Conservation (phyloP, 768 basidiomycete species). For the Boletus insuetus region DNA sequence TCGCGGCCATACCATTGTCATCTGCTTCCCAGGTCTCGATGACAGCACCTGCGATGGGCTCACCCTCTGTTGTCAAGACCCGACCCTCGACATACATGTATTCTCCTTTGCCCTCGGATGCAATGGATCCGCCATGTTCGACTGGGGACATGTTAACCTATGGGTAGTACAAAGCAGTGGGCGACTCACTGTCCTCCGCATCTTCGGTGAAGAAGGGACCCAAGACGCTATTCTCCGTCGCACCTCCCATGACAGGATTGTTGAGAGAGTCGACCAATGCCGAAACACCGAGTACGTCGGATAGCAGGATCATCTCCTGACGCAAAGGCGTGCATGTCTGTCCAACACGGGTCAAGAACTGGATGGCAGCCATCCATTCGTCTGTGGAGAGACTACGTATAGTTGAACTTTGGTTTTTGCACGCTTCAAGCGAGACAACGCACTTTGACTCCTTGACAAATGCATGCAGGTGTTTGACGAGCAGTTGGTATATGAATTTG, state of each 20-base stretch:
- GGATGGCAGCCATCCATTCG: constrained; percentile 80
- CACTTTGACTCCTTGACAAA: constrained; percentile 70
- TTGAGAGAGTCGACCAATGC: constrained; percentile 74
- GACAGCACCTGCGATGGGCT: constrained; percentile 59
- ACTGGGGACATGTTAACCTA: constrained; percentile 39
- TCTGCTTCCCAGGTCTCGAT: constrained; percentile 90
- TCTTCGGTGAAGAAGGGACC: constrained; percentile 85
- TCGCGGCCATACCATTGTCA: constrained; percentile 42
- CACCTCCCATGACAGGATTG: constrained; percentile 57
- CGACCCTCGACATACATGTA: constrained; percentile 80
- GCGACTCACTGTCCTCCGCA: constrained; percentile 58
- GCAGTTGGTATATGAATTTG: constrained; percentile 46
- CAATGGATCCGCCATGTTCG: constrained; percentile 67
- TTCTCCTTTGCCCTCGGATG: constrained; percentile 84
- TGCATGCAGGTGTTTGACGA: constrained; percentile 70
- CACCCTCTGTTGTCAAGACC: constrained; percentile 55
- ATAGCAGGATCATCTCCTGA: constrained; percentile 84
- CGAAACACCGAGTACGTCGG: constrained; percentile 77
- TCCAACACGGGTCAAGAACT: constrained; percentile 75
- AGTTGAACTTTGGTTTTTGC: neutral
- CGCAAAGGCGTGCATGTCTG: constrained; percentile 69
- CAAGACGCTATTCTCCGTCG: constrained; percentile 73
- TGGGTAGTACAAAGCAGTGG: neutral
- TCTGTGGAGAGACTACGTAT: constrained; percentile 61
- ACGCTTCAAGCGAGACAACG: constrained; percentile 7